A percentile compares a stretch with the other conserved stretches of the same genome.
These are phyloP conservation scores for Mycena galericulata DNA, from an alignment of 768 basidiomycete genomes.

Conservation along the genomic window DNA sequence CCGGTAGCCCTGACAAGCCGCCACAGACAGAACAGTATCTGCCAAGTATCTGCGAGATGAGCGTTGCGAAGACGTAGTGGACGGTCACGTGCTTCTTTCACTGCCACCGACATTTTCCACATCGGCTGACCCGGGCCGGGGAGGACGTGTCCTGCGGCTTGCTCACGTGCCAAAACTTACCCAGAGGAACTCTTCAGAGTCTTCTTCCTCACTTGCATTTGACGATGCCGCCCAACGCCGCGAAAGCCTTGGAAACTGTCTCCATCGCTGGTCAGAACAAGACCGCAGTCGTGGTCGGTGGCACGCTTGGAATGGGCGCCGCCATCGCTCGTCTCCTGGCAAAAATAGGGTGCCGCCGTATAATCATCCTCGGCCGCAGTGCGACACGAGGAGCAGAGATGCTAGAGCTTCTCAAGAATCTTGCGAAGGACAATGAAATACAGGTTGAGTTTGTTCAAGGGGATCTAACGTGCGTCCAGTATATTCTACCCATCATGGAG, in stretches of 20 bases:
- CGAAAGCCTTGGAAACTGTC: not conserved
- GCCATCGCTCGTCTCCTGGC: conserved; percentile 6
- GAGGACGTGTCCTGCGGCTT: no score
- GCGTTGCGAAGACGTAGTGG: no score
- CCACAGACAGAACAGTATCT: no score
- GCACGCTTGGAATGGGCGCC: conserved; percentile 19
- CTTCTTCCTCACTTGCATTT: no score
- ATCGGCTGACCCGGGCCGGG: no score
- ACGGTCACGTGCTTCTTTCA: no score
- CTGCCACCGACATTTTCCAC: no score
- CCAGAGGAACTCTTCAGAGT: no score
- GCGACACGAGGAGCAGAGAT: not conserved
- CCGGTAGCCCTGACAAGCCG: no score
- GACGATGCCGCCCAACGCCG: conserved; percentile 1
- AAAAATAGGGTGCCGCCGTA: conserved; percentile 12
- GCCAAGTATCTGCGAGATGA: no score
- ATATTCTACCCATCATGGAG: not conserved
- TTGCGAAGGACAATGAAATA: not conserved
- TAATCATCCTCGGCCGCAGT: conserved; percentile 15
- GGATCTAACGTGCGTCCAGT: conserved; percentile 3
- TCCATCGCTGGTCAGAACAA: conserved; percentile 7
- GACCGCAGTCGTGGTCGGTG: conserved; percentile 19
- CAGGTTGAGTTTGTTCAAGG: conserved; percentile 14
- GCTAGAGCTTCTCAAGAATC: not conserved
- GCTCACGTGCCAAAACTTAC: no score